These are phyloP conservation scores for Geotrichum cucujoidarum DNA, from an alignment of 1,139 yeast genomes.

Conservation along the genomic window DNA sequence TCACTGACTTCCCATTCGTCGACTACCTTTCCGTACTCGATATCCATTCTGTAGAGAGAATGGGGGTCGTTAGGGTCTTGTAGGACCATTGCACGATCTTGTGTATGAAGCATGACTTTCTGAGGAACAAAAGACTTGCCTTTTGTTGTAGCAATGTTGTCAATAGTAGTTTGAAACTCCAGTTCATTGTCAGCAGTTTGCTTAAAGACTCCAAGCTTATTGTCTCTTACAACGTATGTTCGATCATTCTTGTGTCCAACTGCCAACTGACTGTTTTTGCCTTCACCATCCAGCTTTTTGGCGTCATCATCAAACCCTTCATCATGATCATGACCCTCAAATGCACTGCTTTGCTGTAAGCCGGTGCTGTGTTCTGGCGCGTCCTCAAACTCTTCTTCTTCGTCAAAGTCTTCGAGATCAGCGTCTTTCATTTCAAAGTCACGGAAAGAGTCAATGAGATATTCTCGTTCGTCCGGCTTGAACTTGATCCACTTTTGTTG, in stretches of 20 bases:
- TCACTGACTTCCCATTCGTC: constrained; percentile 68
- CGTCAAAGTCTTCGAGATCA: constrained; percentile 36
- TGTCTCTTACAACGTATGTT: constrained; percentile 73
- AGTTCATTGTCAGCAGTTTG: constrained; percentile 50
- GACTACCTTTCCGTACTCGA: constrained; percentile 70
- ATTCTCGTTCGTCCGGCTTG: constrained; percentile 45
- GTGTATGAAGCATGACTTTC: constrained; percentile 68
- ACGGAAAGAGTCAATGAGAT: constrained; percentile 46
- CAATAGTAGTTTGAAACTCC: constrained; percentile 63
- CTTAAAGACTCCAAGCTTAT: constrained; percentile 75
- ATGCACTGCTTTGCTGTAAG: constrained; percentile 22
- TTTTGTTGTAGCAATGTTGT: constrained; percentile 47
- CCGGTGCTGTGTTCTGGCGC: constrained; percentile 23
- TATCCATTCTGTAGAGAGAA: constrained; percentile 65
- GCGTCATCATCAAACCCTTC: constrained; percentile 35
- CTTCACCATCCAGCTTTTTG: constrained; percentile 33
- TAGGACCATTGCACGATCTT: constrained; percentile 63
- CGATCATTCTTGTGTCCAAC: constrained; percentile 68
- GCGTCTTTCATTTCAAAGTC: constrained; percentile 36
- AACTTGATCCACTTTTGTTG: constrained; percentile 46
- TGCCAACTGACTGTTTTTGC: constrained; percentile 58
- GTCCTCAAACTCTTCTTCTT: constrained; percentile 25
- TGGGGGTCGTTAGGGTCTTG: constrained; percentile 47
- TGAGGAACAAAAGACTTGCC: constrained; percentile 57
- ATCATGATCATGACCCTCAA: constrained; percentile 30